phyloP scores from a whole-genome alignment of 768 basidiomycete species.

The Suillus fuscotomentosus region DNA sequence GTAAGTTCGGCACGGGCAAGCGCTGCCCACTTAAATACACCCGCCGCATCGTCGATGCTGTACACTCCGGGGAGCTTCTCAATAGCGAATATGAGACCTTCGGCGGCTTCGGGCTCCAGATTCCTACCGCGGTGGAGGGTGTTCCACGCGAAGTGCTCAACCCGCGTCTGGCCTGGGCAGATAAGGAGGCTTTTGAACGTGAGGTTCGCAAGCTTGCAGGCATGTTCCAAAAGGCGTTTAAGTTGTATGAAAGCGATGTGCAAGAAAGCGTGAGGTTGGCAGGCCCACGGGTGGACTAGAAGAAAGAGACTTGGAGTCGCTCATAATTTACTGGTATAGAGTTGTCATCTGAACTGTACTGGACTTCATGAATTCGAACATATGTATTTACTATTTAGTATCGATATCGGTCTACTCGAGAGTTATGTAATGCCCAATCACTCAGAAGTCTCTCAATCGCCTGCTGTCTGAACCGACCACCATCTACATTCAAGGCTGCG shows the following conservation, averaged over 20 bases:
- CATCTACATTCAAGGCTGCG: neutral
- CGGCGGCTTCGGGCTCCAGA: slow-evolving; percentile 75
- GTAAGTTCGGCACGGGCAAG: slow-evolving; percentile 90
- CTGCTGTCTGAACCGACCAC: neutral
- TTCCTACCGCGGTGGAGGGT: slow-evolving; percentile 81
- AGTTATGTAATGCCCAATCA: neutral
- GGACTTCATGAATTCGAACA: neutral
- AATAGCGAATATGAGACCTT: slow-evolving; percentile 86
- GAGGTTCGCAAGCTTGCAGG: slow-evolving; percentile 85
- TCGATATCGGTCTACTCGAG: no score
- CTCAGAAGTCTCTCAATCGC: neutral
- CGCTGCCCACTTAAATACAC: slow-evolving; percentile 97
- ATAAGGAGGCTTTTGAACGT: slow-evolving; percentile 85
- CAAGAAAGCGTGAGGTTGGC: slow-evolving; percentile 76
- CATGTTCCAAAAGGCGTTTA: slow-evolving; percentile 96
- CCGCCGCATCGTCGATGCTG: slow-evolving; percentile 93
- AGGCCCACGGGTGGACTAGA: slow-evolving; percentile 54
- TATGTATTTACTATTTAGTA: neutral
- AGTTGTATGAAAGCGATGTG: slow-evolving; percentile 86
- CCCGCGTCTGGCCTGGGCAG: slow-evolving; percentile 83
- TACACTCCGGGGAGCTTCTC: slow-evolving; percentile 90
- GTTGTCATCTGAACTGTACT: slow-evolving; percentile 1
- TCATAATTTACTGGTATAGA: neutral
- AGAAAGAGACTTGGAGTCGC: slow-evolving; percentile 1
- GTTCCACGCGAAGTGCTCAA: slow-evolving; percentile 92